Evolutionary conservation across 495 filamentous ascomycete species (phyloP).

Genomic region (Aspergillus baeticus): DNA sequence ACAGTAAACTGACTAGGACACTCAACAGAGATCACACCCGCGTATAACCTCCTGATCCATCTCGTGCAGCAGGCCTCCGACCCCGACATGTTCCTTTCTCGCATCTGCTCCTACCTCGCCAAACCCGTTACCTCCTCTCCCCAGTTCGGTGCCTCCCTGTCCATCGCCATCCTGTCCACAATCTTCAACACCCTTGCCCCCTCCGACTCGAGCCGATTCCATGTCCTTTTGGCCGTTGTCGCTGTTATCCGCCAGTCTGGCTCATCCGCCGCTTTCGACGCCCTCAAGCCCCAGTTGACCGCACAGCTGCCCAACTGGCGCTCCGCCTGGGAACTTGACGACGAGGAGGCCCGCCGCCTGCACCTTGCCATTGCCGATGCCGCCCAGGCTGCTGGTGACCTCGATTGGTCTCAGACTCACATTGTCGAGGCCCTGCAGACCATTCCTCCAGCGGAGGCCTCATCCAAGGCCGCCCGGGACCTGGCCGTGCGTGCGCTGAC

Average conservation of each 20-base stretch:
- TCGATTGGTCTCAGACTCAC: constrained; percentile 76
- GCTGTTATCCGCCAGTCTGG: constrained; percentile 71
- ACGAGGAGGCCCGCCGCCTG: constrained; percentile 76
- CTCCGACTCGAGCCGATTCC: constrained; percentile 75
- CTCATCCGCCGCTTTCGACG: constrained; percentile 71
- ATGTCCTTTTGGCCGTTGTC: constrained; percentile 83
- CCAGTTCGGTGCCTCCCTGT: constrained; percentile 76
- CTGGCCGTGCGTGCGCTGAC: constrained; percentile 82
- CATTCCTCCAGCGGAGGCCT: constrained; percentile 70
- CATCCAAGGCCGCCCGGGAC: constrained; percentile 69
- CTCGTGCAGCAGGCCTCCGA: constrained; percentile 82
- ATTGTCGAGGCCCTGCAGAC: constrained; percentile 80
- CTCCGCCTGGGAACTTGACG: constrained; percentile 75
- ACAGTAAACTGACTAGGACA: constrained; percentile 22
- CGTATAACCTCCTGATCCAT: constrained; percentile 95
- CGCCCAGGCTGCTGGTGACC: constrained; percentile 72
- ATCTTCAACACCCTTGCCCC: constrained; percentile 91
- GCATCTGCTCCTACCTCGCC: constrained; percentile 82
- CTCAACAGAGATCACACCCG: constrained; percentile 74
- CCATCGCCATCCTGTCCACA: constrained; percentile 84
- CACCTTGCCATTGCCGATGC: constrained; percentile 76
- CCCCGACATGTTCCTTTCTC: constrained; percentile 78
- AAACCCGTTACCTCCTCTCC: constrained; percentile 84
- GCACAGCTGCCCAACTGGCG: constrained; percentile 77
- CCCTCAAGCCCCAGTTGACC: constrained; percentile 73